Evolutionary conservation across 495 filamentous ascomycete genomes (phyloP).

Genomic region (Xylaria castorea): DNA sequence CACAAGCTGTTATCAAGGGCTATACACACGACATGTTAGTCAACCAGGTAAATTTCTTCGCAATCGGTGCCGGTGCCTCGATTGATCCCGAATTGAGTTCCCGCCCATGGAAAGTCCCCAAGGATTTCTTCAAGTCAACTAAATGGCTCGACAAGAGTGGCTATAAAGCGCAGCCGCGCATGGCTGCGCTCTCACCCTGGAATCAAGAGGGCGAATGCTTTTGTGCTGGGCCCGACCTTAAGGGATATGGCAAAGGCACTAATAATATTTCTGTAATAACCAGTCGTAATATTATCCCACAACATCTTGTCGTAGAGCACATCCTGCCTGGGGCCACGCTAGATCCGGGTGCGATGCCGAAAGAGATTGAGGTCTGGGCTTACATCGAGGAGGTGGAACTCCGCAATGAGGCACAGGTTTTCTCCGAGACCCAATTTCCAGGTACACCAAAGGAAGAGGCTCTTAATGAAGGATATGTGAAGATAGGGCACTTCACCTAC

Average conservation of each 20-base stretch:
- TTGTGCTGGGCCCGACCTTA: constrained; percentile 56
- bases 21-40: constrained; percentile 38
- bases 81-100: constrained; percentile 42
- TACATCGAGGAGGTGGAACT: constrained; percentile 46
- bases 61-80: constrained; percentile 43
- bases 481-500: constrained; percentile 62
- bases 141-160: constrained; percentile 34
- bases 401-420: constrained; percentile 39
- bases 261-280: constrained; percentile 58
- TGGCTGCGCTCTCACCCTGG: constrained; percentile 62
- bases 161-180: constrained; percentile 37
- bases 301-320: constrained; percentile 68
- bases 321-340: constrained; percentile 59
- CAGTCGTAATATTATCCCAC: constrained; percentile 56
- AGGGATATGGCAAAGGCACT: constrained; percentile 34
- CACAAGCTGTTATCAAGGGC: constrained; percentile 36
- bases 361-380: constrained; percentile 66
- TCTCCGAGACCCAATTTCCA: constrained; percentile 40
- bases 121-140: constrained; percentile 28
- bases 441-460: constrained; percentile 30
- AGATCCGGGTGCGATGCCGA: constrained; percentile 62
- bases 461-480: constrained; percentile 48
- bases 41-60: constrained; percentile 52
- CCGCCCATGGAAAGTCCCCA: constrained; percentile 31
- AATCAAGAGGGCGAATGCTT: constrained; percentile 71